Evolutionary conservation across 1,284 basidiomycete genomes (phyloP), one percentile per base, ranked within the genome.

Genomic region (Malassezia vespertilionis): DNA sequence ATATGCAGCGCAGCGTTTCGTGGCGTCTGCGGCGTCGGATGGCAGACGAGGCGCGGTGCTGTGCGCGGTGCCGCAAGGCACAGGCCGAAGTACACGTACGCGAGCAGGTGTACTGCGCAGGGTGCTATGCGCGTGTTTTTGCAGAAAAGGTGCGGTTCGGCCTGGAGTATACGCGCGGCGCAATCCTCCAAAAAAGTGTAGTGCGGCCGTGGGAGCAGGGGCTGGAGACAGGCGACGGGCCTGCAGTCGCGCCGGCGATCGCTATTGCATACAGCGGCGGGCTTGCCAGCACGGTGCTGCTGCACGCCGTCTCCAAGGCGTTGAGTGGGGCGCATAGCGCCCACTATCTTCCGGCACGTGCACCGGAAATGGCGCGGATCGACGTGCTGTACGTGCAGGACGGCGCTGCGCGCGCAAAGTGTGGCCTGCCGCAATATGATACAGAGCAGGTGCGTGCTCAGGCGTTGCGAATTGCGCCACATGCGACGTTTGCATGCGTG

Each of bases 331-430:
- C 38, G 24, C 33, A 20, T 6, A 9, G 28, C 18, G 30, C 23
- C n/a, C 36, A 32, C 8, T 21, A 33, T 9, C 21, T 30, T 15
- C 38, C 46, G 21, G n/a, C 31, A 15, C 53, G 44, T 33, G 42
- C 35, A 27, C 45, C 51, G 14, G 61, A 62, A 40, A 54, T 61
- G 5, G 56, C 55, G 18, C 58, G 54, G 20, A 48, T 68, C 33
- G 53, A 54, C 30, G 63, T 60, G n/a, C 32, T 68, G 23, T 62
- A 56, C 30, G 48, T 68, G 18, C 63, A 63, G 31, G 59, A 58
- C 33, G 49, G 52, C 11, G 46, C 50, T 4, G 23, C 60, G 15
- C n/a, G n/a, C n/a, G n/a, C n/a, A n/a, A n/a, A 24, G 18, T 22
- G 21, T 28, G 44, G 39, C 26, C 30, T 24, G 27, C 26, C 24